Percentiles rank a stretch among this genome's conserved stretches.
Evolutionary conservation across 192 early-diverging fungal species (phyloP).

Genomic region (Phlyctochytrium planicorne): DNA sequence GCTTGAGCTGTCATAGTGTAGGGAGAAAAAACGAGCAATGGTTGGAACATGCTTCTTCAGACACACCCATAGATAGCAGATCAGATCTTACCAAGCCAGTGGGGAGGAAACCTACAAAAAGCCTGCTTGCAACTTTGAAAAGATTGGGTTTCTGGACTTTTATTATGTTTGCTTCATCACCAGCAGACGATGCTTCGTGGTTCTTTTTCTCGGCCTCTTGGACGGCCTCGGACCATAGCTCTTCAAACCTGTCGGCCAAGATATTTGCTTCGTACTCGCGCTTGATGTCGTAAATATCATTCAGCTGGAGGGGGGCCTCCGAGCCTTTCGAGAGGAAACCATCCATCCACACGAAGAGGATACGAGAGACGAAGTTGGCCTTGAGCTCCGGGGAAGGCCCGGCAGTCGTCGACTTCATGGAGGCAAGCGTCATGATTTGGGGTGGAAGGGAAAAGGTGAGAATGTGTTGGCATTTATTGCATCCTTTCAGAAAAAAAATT

Average conservation of each 20-base stretch:
- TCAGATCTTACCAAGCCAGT: conserved; percentile 16
- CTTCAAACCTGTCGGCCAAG: conserved; percentile 33
- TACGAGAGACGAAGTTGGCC: conserved; percentile 7
- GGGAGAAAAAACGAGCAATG: too few relatives aligned
- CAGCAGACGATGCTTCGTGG: too few relatives aligned
- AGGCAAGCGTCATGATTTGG: too few relatives aligned
- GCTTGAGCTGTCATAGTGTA: too few relatives aligned
- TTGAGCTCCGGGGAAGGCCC: conserved; percentile 7
- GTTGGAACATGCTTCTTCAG: too few relatives aligned
- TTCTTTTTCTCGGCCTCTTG: too few relatives aligned
- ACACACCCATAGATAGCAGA: too few relatives aligned
- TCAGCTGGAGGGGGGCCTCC: conserved; percentile 52
- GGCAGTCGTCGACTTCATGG: too few relatives aligned
- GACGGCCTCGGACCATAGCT: conserved; percentile 23
- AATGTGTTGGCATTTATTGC: too few relatives aligned
- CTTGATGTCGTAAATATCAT: conserved; percentile 58
- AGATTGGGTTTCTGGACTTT: conserved; percentile 31
- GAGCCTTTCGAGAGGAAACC: conserved; percentile 57
- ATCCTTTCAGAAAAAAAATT: too few relatives aligned
- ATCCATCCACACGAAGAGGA: conserved; percentile 43
- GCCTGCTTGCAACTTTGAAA: conserved; percentile 13
- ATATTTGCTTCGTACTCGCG: conserved; percentile 16
- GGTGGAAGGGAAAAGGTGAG: too few relatives aligned
- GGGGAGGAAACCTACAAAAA: conserved; percentile 19
- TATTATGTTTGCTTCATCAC: neutral